Evolutionary conservation across 805 yeast species (phyloP).

Genomic region (Candida tammaniensis): DNA sequence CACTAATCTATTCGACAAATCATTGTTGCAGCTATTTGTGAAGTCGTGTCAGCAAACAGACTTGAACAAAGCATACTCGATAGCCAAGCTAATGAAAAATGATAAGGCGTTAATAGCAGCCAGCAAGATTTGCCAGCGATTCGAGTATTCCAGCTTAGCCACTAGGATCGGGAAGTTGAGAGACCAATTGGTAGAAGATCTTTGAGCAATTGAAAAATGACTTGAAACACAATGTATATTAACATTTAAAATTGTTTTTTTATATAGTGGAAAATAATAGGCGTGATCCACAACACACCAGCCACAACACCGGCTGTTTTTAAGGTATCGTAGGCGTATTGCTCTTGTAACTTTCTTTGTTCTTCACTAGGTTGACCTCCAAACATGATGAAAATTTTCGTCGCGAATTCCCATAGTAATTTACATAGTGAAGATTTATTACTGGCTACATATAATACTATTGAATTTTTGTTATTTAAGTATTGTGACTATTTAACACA

Average conservation of each 20-base stretch:
- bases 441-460: too few species aligned
- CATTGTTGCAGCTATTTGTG: slow-evolving; percentile 74
- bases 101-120: slow-evolving; percentile 86
- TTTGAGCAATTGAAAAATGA: not conserved
- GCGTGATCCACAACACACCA: slow-evolving; percentile 59
- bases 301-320: slow-evolving; percentile 61
- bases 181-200: slow-evolving; percentile 26
- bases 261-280: slow-evolving; percentile 53
- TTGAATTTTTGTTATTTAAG: too few species aligned
- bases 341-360: slow-evolving; percentile 64
- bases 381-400: slow-evolving; percentile 28
- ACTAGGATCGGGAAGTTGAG: slow-evolving; percentile 35
- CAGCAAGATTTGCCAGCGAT: slow-evolving; percentile 74
- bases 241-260: slow-evolving; percentile 42
- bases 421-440: too few species aligned
- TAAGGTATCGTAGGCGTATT: slow-evolving; percentile 57
- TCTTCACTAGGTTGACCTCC: slow-evolving; percentile 58
- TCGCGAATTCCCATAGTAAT: slow-evolving; percentile 1
- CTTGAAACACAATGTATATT: not conserved
- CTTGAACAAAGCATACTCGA: slow-evolving; percentile 61
- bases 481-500: too few species aligned
- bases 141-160: slow-evolving; percentile 35
- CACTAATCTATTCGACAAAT: slow-evolving; percentile 65
- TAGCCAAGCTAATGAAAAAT: slow-evolving; percentile 67
- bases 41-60: slow-evolving; percentile 67